These are phyloP conservation scores for Pisolithus microcarpus DNA, from an alignment of 768 basidiomycete genomes.

Conservation along the genomic window DNA sequence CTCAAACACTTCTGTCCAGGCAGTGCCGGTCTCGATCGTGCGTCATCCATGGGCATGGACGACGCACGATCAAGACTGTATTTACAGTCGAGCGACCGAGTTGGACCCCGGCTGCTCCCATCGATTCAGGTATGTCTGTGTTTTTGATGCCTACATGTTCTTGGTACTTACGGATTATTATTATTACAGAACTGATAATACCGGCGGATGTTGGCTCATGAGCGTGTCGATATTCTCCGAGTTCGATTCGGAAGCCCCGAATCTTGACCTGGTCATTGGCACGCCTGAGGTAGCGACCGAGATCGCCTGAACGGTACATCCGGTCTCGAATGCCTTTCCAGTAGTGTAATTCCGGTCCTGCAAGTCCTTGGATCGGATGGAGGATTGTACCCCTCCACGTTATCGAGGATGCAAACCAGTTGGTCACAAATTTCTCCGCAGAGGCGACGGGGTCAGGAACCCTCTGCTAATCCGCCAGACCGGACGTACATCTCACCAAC, in stretches of 20 bases:
- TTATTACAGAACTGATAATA: no score
- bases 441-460: constrained; percentile 77
- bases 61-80: no score
- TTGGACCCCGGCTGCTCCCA: no score
- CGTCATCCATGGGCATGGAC: no score
- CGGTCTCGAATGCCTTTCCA: constrained; percentile 96
- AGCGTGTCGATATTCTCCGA: constrained; percentile 98
- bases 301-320: constrained; percentile 96
- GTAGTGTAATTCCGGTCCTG: constrained; percentile 67
- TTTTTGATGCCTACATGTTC: no score
- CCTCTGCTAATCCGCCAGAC: constrained; percentile 94
- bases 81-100: no score
- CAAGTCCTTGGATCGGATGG: constrained; percentile 46
- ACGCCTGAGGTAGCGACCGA: constrained; percentile 90
- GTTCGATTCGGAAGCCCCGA: constrained; percentile 96
- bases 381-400: constrained; percentile 65
- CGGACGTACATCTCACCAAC: no score
- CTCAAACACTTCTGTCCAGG: no score
- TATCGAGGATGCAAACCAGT: constrained; percentile 71
- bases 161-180: no score
- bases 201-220: constrained; percentile 84
- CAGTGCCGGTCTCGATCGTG: no score
- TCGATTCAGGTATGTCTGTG: no score
- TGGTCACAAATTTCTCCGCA: constrained; percentile 84
- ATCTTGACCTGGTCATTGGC: constrained; percentile 99